Evolutionary conservation across 75 land plant species (phyloP).

Genomic region (Ceratopteris richardii): DNA sequence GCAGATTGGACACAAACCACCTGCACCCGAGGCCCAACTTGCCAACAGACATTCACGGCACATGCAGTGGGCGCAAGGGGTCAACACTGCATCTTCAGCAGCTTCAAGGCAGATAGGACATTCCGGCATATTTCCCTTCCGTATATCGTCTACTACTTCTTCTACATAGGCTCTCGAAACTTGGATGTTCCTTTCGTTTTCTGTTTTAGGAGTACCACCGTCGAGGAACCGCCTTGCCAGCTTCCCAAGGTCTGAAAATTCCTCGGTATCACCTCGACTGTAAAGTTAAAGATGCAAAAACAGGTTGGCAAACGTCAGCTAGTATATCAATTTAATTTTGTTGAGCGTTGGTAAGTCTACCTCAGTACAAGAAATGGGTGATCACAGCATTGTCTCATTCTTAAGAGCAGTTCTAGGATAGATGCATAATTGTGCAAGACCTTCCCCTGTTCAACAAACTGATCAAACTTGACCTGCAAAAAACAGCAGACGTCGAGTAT

Average conservation of each 20-base stretch:
- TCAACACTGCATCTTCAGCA: constrained; percentile 85
- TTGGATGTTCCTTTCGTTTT: constrained; percentile 25
- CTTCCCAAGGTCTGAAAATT: constrained; percentile 75
- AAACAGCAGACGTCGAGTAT: too few species aligned
- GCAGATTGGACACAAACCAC: constrained; percentile 91
- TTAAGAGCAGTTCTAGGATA: constrained; percentile 83
- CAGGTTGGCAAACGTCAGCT: not conserved
- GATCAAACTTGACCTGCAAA: constrained; percentile 83
- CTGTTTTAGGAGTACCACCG: constrained; percentile 23
- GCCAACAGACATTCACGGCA: constrained; percentile 91
- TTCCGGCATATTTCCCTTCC: constrained; percentile 76
- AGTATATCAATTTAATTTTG: too few species aligned
- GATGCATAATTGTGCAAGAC: constrained; percentile 98
- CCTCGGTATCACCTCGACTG: constrained; percentile 94
- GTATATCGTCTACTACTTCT: constrained; percentile 77
- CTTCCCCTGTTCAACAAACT: constrained; percentile 94
- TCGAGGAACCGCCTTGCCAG: constrained; percentile 77
- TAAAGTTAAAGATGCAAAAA: not conserved
- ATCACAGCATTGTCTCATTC: constrained; percentile 97
- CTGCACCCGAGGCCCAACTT: constrained; percentile 58
- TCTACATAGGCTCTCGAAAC: constrained; percentile 74
- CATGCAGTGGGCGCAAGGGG: constrained; percentile 92
- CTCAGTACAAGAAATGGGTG: constrained; percentile 97
- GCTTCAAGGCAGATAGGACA: constrained; percentile 95
- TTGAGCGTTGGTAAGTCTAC: constrained; percentile 27